A percentile compares a stretch with the other conserved stretches of the same genome.
Conservation (phyloP, 257 asterid genomes). For the Voacanga thouarsii region DNA sequence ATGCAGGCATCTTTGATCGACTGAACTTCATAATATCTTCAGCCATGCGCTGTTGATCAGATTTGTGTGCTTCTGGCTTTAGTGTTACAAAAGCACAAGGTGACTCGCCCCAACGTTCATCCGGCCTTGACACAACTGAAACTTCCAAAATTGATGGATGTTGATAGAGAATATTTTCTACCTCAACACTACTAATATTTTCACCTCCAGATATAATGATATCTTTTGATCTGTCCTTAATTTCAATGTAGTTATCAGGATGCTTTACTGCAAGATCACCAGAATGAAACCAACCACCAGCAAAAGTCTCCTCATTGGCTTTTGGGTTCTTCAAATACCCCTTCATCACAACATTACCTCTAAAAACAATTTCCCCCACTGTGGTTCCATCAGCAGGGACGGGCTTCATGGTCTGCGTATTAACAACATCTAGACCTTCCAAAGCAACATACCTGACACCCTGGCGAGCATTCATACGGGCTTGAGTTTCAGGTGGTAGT, state of each 20-base stretch:
- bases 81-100: conserved; percentile 90
- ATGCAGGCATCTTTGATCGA: conserved; percentile 70
- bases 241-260: conserved; percentile 78
- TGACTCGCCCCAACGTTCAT: conserved; percentile 91
- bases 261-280: conserved; percentile 95
- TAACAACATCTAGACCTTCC: conserved; percentile 67
- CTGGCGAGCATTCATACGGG: conserved; percentile 80
- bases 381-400: conserved; percentile 83
- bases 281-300: conserved; percentile 83
- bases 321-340: conserved; percentile 88
- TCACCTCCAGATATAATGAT: conserved; percentile 94
- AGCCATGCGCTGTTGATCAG: conserved; percentile 40
- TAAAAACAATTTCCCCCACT: conserved; percentile 78
- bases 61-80: conserved; percentile 43
- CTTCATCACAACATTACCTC: conserved; percentile 88
- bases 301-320: conserved; percentile 74
- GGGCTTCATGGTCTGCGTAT: conserved; percentile 55
- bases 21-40: conserved; percentile 79
- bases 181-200: conserved; percentile 90
- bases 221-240: conserved; percentile 85
- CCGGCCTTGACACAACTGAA: conserved; percentile 85
- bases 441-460: conserved; percentile 67
- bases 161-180: conserved; percentile 75
- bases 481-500: conserved; percentile 60
- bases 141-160: conserved; percentile 78